Evolutionary conservation across 2,329 filamentous ascomycete genomes (phyloP).

Genomic region (Bipolaris cookei): DNA sequence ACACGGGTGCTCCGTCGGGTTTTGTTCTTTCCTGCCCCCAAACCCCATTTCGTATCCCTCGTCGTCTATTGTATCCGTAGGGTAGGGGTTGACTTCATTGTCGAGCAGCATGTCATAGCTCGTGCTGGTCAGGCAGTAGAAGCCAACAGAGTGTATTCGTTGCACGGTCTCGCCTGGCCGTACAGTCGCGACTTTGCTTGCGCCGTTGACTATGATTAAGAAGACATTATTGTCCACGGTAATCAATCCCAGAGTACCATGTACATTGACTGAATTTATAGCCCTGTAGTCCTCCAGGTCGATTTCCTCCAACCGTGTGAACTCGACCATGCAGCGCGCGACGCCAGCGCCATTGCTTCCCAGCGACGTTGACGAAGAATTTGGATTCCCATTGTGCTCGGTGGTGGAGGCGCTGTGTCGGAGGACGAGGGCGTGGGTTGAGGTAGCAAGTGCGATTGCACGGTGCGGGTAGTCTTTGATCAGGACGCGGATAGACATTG

Average conservation of each 20-base stretch:
- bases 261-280: constrained; percentile 74
- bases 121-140: constrained; percentile 85
- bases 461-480: constrained; percentile 87
- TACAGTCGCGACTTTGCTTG: constrained; percentile 78
- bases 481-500: constrained; percentile 71
- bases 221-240: constrained; percentile 86
- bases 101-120: constrained; percentile 80
- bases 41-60: constrained; percentile 61
- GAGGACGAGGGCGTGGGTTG: constrained; percentile 81
- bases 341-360: constrained; percentile 48
- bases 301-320: constrained; percentile 67
- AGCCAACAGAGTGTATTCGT: constrained; percentile 84
- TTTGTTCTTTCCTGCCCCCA: constrained; percentile 68
- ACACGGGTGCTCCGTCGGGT: constrained; percentile 83
- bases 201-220: constrained; percentile 83
- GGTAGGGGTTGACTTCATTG: constrained; percentile 63
- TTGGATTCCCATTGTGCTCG: constrained; percentile 58
- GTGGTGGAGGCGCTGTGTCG: constrained; percentile 73
- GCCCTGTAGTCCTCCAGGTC: constrained; percentile 78
- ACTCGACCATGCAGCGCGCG: constrained; percentile 85
- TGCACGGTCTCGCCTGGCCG: constrained; percentile 88
- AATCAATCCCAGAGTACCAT: constrained; percentile 88
- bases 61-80: constrained; percentile 59
- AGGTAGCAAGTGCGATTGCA: constrained; percentile 83
- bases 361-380: constrained; percentile 64